Percentiles rank a stretch among this genome's conserved stretches.
Conservation (phyloP, 352 stramenopile genomes). For the Phytophthora aleatoria region DNA sequence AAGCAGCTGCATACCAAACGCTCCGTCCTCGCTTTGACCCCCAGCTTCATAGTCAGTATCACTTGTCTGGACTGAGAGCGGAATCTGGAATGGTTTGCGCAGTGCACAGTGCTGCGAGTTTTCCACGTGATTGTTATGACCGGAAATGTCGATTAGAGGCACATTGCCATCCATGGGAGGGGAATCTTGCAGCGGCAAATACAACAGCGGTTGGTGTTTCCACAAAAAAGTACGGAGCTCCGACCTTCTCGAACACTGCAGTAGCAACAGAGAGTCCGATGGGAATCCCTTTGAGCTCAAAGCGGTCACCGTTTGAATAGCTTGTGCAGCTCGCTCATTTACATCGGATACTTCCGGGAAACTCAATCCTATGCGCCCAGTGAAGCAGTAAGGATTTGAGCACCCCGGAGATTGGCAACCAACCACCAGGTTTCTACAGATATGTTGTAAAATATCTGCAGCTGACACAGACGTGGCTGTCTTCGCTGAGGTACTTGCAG, state of each 20-base stretch:
- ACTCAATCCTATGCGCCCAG: conserved; percentile 16
- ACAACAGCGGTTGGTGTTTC: conserved; percentile 43
- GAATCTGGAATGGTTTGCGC: conserved; percentile 66
- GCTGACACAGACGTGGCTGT: conserved; percentile 4
- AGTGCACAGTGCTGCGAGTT: conserved; percentile 39
- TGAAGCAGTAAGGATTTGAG: conserved; percentile 55
- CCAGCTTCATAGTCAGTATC: background rate
- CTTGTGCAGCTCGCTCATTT: conserved; percentile 53
- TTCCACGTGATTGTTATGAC: conserved; percentile 43
- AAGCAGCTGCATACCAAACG: conserved; percentile 51
- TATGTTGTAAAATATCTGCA: conserved; percentile 43
- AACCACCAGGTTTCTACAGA: conserved; percentile 54
- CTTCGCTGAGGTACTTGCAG: background rate
- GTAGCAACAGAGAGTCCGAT: conserved; percentile 36
- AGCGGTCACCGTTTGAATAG: conserved; percentile 48
- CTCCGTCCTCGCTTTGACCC: conserved; percentile 8
- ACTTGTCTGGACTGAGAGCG: conserved; percentile 6
- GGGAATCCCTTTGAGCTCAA: conserved; percentile 47
- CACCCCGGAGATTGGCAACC: conserved; percentile 43
- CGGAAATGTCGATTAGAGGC: conserved; percentile 59
- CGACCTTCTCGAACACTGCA: conserved; percentile 39
- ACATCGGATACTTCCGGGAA: conserved; percentile 18
- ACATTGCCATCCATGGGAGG: conserved; percentile 6
- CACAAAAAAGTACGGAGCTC: conserved; percentile 55
- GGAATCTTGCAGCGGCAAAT: conserved; percentile 67